Evolutionary conservation across 2,329 filamentous ascomycete genomes (phyloP).

Genomic region (Alternaria sp.): DNA sequence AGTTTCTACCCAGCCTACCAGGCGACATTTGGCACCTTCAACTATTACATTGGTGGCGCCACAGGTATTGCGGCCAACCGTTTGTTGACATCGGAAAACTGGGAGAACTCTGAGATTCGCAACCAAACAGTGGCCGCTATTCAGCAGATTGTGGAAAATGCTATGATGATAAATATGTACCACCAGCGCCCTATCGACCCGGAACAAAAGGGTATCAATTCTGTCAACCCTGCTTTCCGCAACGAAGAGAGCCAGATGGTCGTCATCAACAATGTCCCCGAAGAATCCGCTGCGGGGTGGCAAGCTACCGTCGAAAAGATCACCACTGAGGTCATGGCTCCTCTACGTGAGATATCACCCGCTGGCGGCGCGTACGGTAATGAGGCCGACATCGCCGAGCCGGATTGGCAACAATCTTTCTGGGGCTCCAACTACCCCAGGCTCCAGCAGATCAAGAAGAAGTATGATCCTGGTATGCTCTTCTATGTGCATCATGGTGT

Average conservation of each 20-base stretch:
- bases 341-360: conserved; percentile 34
- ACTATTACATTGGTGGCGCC: conserved; percentile 40
- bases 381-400: conserved; percentile 53
- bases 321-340: conserved; percentile 34
- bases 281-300: conserved; percentile 36
- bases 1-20: conserved; percentile 45
- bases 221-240: conserved; percentile 45
- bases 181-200: conserved; percentile 38
- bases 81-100: conserved; percentile 47
- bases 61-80: conserved; percentile 46
- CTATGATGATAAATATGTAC: conserved; percentile 33
- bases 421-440: conserved; percentile 49
- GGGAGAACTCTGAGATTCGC: conserved; percentile 37
- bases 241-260: conserved; percentile 37
- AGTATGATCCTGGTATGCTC: conserved; percentile 41
- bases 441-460: conserved; percentile 40
- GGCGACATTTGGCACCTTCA: conserved; percentile 34
- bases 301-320: conserved; percentile 27
- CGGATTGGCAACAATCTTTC: conserved; percentile 52
- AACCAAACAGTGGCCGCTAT: conserved; percentile 39
- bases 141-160: conserved; percentile 32
- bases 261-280: conserved; percentile 28
- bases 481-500: conserved; percentile 47
- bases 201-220: conserved; percentile 30
- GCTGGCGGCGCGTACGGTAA: conserved; percentile 50